Percentiles rank a stretch among this genome's conserved stretches.
Evolutionary conservation across 2,329 filamentous ascomycete genomes (phyloP).

Genomic region (Neofusicoccum parvum): DNA sequence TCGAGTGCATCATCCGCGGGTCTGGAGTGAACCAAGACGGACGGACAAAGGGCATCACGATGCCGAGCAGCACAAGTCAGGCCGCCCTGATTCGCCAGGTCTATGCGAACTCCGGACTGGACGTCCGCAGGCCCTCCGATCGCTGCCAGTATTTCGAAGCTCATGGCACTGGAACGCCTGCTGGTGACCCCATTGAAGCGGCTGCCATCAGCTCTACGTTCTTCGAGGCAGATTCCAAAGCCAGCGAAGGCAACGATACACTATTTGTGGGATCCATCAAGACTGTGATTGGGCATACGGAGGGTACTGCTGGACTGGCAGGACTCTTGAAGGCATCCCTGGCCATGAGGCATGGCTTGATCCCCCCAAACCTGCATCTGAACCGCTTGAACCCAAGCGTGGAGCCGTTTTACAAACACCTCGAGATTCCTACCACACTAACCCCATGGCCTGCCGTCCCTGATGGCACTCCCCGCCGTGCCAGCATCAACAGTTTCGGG

Average conservation of each 20-base stretch:
- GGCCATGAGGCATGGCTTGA: slow-evolving; percentile 36
- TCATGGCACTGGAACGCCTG: slow-evolving; percentile 45
- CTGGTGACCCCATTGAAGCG: slow-evolving; percentile 34
- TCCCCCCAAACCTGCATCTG: slow-evolving; percentile 38
- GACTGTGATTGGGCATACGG: slow-evolving; percentile 44
- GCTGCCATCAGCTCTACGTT: slow-evolving; percentile 28
- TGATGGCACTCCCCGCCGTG: slow-evolving; percentile 13
- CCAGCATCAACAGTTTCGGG: slow-evolving; percentile 25
- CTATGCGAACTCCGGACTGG: slow-evolving; percentile 39
- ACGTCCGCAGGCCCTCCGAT: slow-evolving; percentile 24
- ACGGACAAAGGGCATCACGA: slow-evolving; percentile 42
- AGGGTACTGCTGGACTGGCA: slow-evolving; percentile 37
- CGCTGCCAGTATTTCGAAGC: slow-evolving; percentile 40
- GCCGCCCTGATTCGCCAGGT: slow-evolving; percentile 36
- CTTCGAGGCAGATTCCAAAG: not conserved
- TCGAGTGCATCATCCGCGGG: slow-evolving; percentile 44
- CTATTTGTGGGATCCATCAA: slow-evolving; percentile 22
- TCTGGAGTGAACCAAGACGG: slow-evolving; percentile 45
- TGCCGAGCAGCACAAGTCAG: slow-evolving; percentile 41
- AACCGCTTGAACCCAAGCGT: slow-evolving; percentile 33
- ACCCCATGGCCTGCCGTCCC: slow-evolving; percentile 22
- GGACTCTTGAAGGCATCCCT: slow-evolving; percentile 39
- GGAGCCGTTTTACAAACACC: slow-evolving; percentile 19
- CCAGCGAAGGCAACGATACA: not conserved
- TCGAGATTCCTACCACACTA: slow-evolving; percentile 19